Evolutionary conservation across 495 filamentous ascomycete genomes (phyloP).

Genomic region (Penicillium flavigenum): DNA sequence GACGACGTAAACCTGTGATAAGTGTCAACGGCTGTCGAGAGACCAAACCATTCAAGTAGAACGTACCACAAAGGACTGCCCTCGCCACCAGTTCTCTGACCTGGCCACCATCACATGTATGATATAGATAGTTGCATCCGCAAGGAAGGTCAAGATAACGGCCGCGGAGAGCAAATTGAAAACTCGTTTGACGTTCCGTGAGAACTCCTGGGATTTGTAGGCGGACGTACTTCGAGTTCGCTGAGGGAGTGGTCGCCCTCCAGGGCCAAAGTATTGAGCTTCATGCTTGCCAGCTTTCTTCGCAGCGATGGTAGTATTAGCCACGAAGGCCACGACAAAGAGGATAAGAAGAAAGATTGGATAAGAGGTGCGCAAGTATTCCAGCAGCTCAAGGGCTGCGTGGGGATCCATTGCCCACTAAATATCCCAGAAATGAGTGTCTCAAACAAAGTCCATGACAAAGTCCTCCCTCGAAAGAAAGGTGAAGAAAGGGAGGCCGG

Average conservation of each 20-base stretch:
- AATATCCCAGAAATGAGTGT: conserved; percentile 12
- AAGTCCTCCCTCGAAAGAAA: conserved; percentile 16
- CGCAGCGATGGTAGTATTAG: conserved; percentile 59
- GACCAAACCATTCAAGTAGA: conserved; percentile 4
- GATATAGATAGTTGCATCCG: conserved; percentile 71
- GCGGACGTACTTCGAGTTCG: conserved; percentile 43
- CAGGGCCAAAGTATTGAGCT: conserved; percentile 58
- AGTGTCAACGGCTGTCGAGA: conserved; percentile 3
- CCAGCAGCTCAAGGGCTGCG: conserved; percentile 47
- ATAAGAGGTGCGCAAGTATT: conserved; percentile 58
- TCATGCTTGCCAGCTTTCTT: conserved; percentile 40
- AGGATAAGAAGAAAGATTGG: conserved; percentile 66
- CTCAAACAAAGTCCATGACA: conserved; percentile 48
- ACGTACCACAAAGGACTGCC: conserved; percentile 78
- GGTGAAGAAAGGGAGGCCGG: conserved; percentile 10
- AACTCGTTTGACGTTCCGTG: conserved; percentile 56
- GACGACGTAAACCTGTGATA: conserved; percentile 70
- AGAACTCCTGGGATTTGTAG: conserved; percentile 51
- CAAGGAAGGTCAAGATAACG: conserved; percentile 69
- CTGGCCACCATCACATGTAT: conserved; percentile 66
- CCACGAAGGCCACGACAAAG: conserved; percentile 64
- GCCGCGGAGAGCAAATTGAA: conserved; percentile 73
- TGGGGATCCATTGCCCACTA: conserved; percentile 37
- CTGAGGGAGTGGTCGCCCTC: conserved; percentile 76
- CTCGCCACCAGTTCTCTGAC: conserved; percentile 85